Evolutionary conservation across 768 basidiomycete genomes (phyloP), one percentile per base, ranked within the genome.

Genomic region (Tricholoma flavovirens): DNA sequence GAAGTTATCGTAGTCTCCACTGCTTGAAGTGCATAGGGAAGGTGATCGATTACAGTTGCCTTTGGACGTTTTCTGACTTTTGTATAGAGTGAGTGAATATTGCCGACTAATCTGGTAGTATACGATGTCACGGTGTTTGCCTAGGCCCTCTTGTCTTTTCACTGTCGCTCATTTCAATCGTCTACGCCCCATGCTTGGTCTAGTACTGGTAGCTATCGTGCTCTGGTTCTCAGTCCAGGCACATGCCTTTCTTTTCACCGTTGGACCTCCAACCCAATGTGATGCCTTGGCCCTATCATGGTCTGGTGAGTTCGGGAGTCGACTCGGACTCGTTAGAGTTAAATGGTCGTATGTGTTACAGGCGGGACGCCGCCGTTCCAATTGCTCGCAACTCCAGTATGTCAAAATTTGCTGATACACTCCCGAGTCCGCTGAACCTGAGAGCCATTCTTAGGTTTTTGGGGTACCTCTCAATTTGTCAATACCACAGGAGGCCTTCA

Each of bases 241-340:
- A 17, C 30, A 38, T 51, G 80, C 77, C 21, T 86, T 88, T 73
- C 65, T 73, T 58, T 77, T 83, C 64, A 69, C 71, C 29, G 57
- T 67, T 24, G 65, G 67, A 8, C 53, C 70, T 9, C 78, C 84
- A 4, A 76, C 83, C 0, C 71, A 84, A 65, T 91, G 89, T 64
- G 87, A 82, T 59, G 67, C 79, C 64, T 68, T 89, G n/a, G 64
- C 68, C 45, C 62, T 91, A 51, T 73, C 77, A 30, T 89, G 87
- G 87, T 71, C 73, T 55, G 87, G 88, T 86, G 63, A 64, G 74
- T 24, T 53, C 33, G 22, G 35, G 8, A 15, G 42, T 22, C 30
- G 56, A 22, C 50, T 17, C 36, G 54, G 56, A 22, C 50, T 17
- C 36, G 54, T 48, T 49, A 35, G 17, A 35, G 9, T 50, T 9